A percentile compares a stretch with the other conserved stretches of the same genome.
Evolutionary conservation across 2,329 filamentous ascomycete species (phyloP).

Genomic region (Paecilomyces sp.): DNA sequence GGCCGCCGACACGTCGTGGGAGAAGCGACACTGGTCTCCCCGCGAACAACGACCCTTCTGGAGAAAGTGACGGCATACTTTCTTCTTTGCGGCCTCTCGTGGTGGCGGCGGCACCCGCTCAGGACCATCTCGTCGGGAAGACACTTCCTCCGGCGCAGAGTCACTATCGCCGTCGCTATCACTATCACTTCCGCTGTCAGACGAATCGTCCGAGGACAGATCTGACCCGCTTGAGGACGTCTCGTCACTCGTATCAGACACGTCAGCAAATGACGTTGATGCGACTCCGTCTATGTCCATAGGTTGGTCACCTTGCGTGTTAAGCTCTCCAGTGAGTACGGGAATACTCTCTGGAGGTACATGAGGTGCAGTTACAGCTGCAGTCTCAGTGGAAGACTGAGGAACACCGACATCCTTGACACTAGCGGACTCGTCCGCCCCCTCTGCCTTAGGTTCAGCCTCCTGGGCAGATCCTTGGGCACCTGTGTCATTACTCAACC

Average conservation of each 20-base stretch:
- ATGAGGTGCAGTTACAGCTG: background rate
- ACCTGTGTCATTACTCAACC: conserved; percentile 2
- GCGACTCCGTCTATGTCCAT: conserved; percentile 3
- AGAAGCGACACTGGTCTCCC: conserved; percentile 35
- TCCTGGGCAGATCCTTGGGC: background rate
- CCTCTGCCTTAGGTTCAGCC: background rate
- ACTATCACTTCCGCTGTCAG: conserved; percentile 12
- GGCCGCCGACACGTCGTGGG: conserved; percentile 30
- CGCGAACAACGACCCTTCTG: conserved; percentile 35
- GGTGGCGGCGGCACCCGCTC: conserved; percentile 32
- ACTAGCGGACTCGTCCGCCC: background rate
- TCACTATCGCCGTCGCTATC: conserved; percentile 20
- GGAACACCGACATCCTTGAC: background rate
- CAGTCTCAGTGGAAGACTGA: background rate
- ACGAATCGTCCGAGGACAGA: conserved; percentile 11
- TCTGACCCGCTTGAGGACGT: conserved; percentile 33
- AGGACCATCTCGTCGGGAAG: conserved; percentile 32
- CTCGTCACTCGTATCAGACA: conserved; percentile 25
- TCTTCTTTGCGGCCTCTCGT: conserved; percentile 23
- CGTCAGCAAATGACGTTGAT: conserved; percentile 9
- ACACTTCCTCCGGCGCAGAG: conserved; percentile 35
- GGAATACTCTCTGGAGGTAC: background rate
- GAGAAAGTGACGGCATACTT: conserved; percentile 34
- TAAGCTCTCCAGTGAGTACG: background rate
- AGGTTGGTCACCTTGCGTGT: background rate